A percentile compares a stretch with the other conserved stretches of the same genome.
These are phyloP conservation scores for Protostelium mycophagum DNA, from an alignment of 78 protist genomes.

Conservation along the genomic window DNA sequence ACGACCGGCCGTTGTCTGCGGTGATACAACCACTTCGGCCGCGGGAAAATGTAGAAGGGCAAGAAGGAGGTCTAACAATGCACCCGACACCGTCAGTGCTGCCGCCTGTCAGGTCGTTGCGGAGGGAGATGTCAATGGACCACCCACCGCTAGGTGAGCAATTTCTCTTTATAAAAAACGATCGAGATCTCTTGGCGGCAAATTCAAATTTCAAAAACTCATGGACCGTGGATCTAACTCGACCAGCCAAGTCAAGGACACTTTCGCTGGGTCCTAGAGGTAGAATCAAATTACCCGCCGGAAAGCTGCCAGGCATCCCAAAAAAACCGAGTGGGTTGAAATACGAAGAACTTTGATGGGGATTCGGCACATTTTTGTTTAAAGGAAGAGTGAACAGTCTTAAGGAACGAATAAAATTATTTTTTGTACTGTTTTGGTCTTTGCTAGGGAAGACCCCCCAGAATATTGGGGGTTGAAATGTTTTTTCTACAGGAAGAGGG, in stretches of 20 bases:
- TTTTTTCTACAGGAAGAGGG: conserved; percentile 5
- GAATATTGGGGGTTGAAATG: too few species aligned
- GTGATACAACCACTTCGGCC: conserved; percentile 1
- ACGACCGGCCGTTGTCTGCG: background rate
- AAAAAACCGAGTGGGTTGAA: background rate
- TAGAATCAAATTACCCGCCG: background rate
- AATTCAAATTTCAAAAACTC: too few species aligned
- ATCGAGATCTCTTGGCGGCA: too few species aligned
- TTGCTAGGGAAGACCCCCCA: too few species aligned
- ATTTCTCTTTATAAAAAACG: too few species aligned
- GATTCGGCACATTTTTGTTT: background rate
- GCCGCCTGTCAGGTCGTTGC: too few species aligned
- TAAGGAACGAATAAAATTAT: background rate
- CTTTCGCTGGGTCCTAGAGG: background rate
- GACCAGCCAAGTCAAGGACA: background rate
- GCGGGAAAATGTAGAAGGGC: background rate
- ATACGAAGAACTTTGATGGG: conserved; percentile 7
- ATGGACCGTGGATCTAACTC: too few species aligned
- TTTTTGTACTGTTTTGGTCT: background rate
- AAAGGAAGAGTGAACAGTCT: background rate
- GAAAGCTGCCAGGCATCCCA: background rate
- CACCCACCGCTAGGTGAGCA: too few species aligned
- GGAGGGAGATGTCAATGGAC: too few species aligned
- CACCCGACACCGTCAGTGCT: too few species aligned
- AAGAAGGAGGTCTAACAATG: too few species aligned